phyloP scores from a whole-genome alignment of 2,329 filamentous ascomycete species.

The Penicillium sp. region DNA sequence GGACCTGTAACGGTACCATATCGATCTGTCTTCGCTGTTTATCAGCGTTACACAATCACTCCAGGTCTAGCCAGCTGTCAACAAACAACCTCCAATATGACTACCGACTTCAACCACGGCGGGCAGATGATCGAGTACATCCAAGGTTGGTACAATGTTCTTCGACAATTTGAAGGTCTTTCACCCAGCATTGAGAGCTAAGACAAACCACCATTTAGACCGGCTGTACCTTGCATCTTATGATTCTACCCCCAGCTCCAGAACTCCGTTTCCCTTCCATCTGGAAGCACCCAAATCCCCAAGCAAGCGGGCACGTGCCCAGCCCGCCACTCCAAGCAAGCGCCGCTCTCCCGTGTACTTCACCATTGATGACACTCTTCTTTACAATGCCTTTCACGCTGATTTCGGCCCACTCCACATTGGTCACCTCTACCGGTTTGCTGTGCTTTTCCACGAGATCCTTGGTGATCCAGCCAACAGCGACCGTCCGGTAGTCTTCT shows the following conservation, averaged over 20 bases:
- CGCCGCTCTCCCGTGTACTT: slow-evolving; percentile 79
- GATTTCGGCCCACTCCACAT: slow-evolving; percentile 98
- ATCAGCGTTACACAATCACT: slow-evolving; percentile 4
- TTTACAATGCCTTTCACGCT: slow-evolving; percentile 98
- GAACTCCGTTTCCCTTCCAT: slow-evolving; percentile 84
- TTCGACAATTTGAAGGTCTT: slow-evolving; percentile 36
- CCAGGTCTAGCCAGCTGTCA: not conserved
- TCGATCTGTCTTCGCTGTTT: slow-evolving; percentile 5
- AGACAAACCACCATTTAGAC: slow-evolving; percentile 54
- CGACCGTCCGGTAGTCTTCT: slow-evolving; percentile 88
- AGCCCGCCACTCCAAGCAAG: slow-evolving; percentile 56
- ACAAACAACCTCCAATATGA: slow-evolving; percentile 39
- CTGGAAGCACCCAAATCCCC: slow-evolving; percentile 60
- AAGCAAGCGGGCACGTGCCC: slow-evolving; percentile 68
- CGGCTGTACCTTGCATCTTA: slow-evolving; percentile 94
- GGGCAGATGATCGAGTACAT: slow-evolving; percentile 96
- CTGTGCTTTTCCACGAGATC: slow-evolving; percentile 92
- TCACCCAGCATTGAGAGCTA: slow-evolving; percentile 8
- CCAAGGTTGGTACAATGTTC: slow-evolving; percentile 62
- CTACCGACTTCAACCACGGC: slow-evolving; percentile 59
- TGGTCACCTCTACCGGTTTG: slow-evolving; percentile 93
- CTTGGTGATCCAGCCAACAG: slow-evolving; percentile 88
- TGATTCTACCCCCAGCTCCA: slow-evolving; percentile 72
- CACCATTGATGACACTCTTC: slow-evolving; percentile 83
- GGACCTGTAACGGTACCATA: slow-evolving; percentile 3